Base-by-base conservation (phyloP, 768 basidiomycete species). In the Lactarius tabidus region DNA sequence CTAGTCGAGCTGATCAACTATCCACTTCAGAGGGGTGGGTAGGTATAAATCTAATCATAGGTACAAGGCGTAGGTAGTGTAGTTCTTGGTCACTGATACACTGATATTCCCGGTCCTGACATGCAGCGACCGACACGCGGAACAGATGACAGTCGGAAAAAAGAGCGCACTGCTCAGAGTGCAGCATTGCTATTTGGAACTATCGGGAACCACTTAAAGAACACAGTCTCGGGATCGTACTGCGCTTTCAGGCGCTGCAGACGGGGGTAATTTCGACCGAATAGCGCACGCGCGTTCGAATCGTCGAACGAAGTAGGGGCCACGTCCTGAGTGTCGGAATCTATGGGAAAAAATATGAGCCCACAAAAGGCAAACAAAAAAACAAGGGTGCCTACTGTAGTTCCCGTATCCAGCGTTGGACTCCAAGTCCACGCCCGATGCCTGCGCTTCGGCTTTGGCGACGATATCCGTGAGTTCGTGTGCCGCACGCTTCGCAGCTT, bases 171-270 rank as follows among this genome's bases (percentile, higher is more conserved):
- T 23, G 14, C 57, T 8, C 26, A 18, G 20, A 28, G 3, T 57
- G 29, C 33, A 55, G 66, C 69, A 3, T 54, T 29, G 17, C 45
- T 3, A 10, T 65, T 45, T 6, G 76, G 77, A 1, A 26, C 45
- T 62, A 79, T 76, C 0, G 70, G 67, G 60, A 72, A 74, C 75
- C 78, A 78, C 52, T 73, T 74, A 43, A 70, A 69, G 66, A 78
- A 79, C 14, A 78, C 62, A 56, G 62, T 67, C 9, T 75, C 69
- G 1, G 77, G 76, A 61, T 78, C 77, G 55, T 78, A 77, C 57
- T 71, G 71, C 58, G 69, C 70, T 66, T 79, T 79, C 57, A 79
- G 62, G 57, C 69, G 65, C 59, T 78, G 79, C 60, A 82, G 70
- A 52, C 73, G 71, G 0, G 72, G 64, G 60, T 80, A 79, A 63